Conservation (phyloP, 345 rosid species). For the Zanthoxylum bungeanum region DNA sequence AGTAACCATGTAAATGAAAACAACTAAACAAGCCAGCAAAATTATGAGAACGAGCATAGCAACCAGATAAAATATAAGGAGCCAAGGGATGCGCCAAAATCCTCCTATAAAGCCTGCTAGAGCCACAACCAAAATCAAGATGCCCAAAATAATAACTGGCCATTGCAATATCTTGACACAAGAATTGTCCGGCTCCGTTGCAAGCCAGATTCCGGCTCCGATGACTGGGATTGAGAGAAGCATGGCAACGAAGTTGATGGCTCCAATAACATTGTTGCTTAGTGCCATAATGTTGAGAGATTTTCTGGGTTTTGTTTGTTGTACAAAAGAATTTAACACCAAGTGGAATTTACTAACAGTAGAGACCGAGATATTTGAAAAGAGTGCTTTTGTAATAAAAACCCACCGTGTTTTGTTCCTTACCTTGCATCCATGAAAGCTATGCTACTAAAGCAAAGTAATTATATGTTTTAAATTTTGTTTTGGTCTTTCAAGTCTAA, state of each 20-base stretch:
- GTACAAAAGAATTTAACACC: constrained; percentile 3
- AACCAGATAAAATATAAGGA: constrained; percentile 63
- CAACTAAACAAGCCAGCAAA: constrained; percentile 58
- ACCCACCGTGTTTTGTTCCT: constrained; percentile 23
- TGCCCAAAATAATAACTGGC: constrained; percentile 85
- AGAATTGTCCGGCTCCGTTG: constrained; percentile 68
- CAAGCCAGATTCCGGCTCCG: constrained; percentile 89
- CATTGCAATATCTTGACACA: constrained; percentile 86
- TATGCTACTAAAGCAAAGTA: constrained; percentile 25
- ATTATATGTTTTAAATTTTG: not conserved
- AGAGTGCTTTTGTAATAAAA: constrained; percentile 9
- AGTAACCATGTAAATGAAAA: constrained; percentile 77
- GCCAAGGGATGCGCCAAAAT: constrained; percentile 82
- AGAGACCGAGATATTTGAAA: not conserved
- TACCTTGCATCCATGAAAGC: constrained; percentile 28
- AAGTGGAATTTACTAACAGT: not conserved
- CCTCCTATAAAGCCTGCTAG: constrained; percentile 81
- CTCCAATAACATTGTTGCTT: constrained; percentile 78
- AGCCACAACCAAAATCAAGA: constrained; percentile 62
- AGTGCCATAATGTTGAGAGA: constrained; percentile 49
- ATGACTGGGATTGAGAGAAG: constrained; percentile 83
- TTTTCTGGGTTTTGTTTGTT: not conserved
- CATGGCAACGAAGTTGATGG: constrained; percentile 80
- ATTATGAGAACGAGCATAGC: constrained; percentile 76
- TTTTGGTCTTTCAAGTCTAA: constrained; percentile 7